These are phyloP conservation scores for Beta corolliflora DNA, from an alignment of 179 eudicot genomes.

Conservation along the genomic window DNA sequence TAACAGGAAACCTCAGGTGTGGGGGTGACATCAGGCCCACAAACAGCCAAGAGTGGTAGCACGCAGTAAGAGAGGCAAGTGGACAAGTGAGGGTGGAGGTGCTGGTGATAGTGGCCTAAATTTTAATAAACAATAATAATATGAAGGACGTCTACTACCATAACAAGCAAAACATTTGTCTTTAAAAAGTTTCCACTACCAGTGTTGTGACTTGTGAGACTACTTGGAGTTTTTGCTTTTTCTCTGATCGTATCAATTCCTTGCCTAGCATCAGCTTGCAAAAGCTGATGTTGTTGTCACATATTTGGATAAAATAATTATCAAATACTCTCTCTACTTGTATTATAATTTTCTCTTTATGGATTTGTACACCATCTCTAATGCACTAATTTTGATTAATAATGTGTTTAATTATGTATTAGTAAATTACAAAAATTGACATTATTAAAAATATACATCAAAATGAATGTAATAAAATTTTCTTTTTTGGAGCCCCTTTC, in stretches of 20 bases:
- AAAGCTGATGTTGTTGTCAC: conserved; percentile 26
- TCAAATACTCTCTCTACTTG: neutral
- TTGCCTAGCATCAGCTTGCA: conserved; percentile 28
- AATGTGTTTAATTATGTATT: too few species aligned
- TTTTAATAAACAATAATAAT: conserved; percentile 26
- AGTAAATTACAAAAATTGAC: neutral
- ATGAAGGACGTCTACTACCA: conserved; percentile 30
- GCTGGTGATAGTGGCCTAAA: conserved; percentile 53
- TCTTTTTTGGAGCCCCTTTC: too few species aligned
- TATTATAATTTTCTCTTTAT: too few species aligned
- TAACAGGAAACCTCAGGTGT: neutral
- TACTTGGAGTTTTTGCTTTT: conserved; percentile 28
- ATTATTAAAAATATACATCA: neutral
- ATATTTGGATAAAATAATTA: conserved; percentile 12
- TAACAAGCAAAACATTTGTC: conserved; percentile 39
- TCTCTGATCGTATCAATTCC: conserved; percentile 29
- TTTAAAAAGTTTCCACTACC: conserved; percentile 28
- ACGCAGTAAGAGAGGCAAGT: conserved; percentile 30
- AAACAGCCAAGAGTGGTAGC: conserved; percentile 27
- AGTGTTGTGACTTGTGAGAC: conserved; percentile 16
- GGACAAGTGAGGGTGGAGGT: conserved; percentile 53
- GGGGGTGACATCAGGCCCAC: conserved; percentile 20
- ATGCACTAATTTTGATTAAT: too few species aligned
- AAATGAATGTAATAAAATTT: neutral
- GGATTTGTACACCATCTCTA: neutral